Conservation (phyloP, 2,329 filamentous ascomycete species). For the Claviceps fusiformis region DNA sequence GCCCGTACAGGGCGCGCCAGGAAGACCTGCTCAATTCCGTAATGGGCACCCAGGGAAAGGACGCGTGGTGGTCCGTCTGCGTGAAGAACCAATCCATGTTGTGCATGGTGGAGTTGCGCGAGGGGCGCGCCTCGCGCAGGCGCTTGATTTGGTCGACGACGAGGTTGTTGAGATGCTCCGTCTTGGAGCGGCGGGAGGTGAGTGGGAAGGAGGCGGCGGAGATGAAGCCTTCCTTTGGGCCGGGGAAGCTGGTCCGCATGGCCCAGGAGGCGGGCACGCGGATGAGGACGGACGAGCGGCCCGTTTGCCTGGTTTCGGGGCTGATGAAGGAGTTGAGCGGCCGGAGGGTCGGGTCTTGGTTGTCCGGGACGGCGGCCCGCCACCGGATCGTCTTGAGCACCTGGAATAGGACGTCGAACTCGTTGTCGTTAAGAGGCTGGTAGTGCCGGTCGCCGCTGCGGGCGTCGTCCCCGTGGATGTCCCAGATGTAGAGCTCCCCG, state of each 20-base stretch:
- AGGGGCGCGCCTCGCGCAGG: conserved; percentile 7
- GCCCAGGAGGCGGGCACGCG: conserved; percentile 14
- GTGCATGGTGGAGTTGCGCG: conserved; percentile 9
- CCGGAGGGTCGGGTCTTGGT: conserved; percentile 13
- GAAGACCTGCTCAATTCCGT: conserved; percentile 6
- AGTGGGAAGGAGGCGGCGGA: conserved; percentile 13
- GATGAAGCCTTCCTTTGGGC: conserved; percentile 16
- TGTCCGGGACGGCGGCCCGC: conserved; percentile 10
- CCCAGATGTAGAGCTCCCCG: conserved; percentile 21
- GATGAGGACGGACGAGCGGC: conserved; percentile 15
- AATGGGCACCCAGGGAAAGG: conserved; percentile 4
- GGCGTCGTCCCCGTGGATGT: conserved; percentile 12
- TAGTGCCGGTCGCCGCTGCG: conserved; percentile 1
- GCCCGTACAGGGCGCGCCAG: conserved; percentile 12
- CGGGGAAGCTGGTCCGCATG: conserved; percentile 10
- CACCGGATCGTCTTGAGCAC: conserved; percentile 12
- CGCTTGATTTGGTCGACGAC: conserved; percentile 10
- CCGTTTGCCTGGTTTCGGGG: neutral
- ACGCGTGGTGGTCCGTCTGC: conserved; percentile 4
- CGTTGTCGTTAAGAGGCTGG: neutral
- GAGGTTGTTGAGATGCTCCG: conserved; percentile 5
- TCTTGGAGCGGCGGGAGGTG: conserved; percentile 13
- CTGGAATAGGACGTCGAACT: conserved; percentile 9
- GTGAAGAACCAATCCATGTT: conserved; percentile 16
- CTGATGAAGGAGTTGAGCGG: conserved; percentile 15